These are phyloP conservation scores for Coemansia sp. DNA, from an alignment of 192 early-diverging fungal species.

Conservation along the genomic window DNA sequence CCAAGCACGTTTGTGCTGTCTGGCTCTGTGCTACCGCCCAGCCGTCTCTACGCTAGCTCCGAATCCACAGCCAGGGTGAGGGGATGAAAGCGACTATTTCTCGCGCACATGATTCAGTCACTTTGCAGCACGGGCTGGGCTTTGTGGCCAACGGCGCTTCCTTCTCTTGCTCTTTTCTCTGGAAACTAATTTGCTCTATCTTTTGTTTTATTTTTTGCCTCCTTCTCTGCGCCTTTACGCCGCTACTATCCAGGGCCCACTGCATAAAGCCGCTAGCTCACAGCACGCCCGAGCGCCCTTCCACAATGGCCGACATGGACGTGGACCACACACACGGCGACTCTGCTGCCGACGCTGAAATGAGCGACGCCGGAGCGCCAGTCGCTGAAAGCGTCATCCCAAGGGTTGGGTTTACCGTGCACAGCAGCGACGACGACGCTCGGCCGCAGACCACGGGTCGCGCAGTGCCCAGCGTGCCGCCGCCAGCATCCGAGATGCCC, in stretches of 20 bases:
- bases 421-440: constrained; percentile 71
- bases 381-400: constrained; percentile 26
- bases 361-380: no score
- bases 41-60: no score
- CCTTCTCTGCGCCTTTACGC: background rate
- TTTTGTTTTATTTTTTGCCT: background rate
- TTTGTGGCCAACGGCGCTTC: background rate
- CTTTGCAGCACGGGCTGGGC: background rate
- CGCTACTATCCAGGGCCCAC: background rate
- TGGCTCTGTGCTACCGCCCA: no score
- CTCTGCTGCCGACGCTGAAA: background rate
- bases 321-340: background rate
- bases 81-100: background rate
- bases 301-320: background rate
- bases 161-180: background rate
- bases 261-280: background rate
- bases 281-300: background rate
- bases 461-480: constrained; percentile 46
- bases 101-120: background rate
- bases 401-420: constrained; percentile 76
- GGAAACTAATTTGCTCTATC: background rate
- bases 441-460: constrained; percentile 63
- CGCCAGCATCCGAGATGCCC: constrained; percentile 58
- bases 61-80: background rate
- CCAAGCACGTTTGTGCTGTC: no score